Evolutionary conservation across 2,329 filamentous ascomycete genomes (phyloP), one percentile per base, ranked within the genome.

Genomic region (Truncatella angustata): DNA sequence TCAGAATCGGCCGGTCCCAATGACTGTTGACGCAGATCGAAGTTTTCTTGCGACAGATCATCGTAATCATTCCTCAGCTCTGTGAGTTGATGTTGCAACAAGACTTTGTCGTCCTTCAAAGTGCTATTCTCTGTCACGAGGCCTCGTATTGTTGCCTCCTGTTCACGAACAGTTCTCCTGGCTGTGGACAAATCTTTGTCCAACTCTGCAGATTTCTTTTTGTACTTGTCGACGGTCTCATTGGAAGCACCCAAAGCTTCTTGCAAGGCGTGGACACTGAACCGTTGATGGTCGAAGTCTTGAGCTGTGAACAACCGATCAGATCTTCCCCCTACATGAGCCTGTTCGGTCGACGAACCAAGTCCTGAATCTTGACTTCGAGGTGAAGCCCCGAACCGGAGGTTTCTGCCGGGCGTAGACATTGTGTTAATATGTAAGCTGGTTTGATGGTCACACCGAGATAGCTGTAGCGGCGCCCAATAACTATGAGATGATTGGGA

Each of bases 281-380:
- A 56, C 40, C 58, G 59, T 32, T 60, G 57, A 44, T 58, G 60
- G 30, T 59, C 58, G 52, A 58, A 60, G 40, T 57, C 58, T 28
- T 58, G 53, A 42, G 53, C 52, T 47, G 57, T 52, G 49, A 59
- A 63, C 54, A 53, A 53, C 50, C 57, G 59, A 50, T 67, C 65
- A 54, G 60, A 50, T 54, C 59, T 58, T 45, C 62, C 58, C 21
- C 58, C 36, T 40, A 60, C 59, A 55, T 60, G 63, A 49, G 64
- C 63, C 44, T 62, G 60, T 54, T 65, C 65, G 56, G 63, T 69
- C 51, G 64, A 62, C 51, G 66, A 67, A 57, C 63, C 66, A 46
- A 63, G 57, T 34, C 64, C 67, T 10, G 65, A 69, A 16, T 52
- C 50, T 14, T 23, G 42, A 18, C 36, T 42, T 26, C 26, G 50